Conservation (phyloP, 2,329 filamentous ascomycete species). For the Phaeosphaeria sp. region DNA sequence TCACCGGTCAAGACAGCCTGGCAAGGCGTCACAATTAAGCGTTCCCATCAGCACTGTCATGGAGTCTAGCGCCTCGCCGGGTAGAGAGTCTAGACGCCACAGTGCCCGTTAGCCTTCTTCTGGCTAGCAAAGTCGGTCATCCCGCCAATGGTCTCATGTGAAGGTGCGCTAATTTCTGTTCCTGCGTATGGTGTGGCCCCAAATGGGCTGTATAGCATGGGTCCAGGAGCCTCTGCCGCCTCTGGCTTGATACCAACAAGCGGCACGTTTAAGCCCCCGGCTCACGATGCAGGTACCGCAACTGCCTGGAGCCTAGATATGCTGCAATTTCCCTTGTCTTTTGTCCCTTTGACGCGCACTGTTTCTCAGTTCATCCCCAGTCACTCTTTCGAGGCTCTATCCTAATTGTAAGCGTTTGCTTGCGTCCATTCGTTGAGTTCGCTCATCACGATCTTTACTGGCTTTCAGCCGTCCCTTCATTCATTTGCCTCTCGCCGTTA, state of each 20-base stretch:
- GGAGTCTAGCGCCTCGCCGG: conserved; percentile 24
- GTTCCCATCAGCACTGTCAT: conserved; percentile 19
- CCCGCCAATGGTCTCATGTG: conserved; percentile 20
- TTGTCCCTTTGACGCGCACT: conserved; percentile 31
- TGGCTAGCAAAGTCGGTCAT: conserved; percentile 18
- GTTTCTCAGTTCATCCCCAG: conserved; percentile 26
- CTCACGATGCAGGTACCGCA: conserved; percentile 33
- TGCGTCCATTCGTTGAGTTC: conserved; percentile 62
- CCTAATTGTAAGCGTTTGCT: conserved; percentile 50
- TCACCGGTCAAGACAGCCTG: conserved; percentile 30
- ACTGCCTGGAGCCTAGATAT: conserved; percentile 26
- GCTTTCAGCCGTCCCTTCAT: conserved; percentile 48
- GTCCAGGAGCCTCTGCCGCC: conserved; percentile 21
- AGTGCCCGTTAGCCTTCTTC: conserved; percentile 18
- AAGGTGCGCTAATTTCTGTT: conserved; percentile 18
- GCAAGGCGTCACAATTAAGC: conserved; percentile 23
- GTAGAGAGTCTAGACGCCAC: conserved; percentile 22
- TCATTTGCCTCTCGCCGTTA: conserved; percentile 34
- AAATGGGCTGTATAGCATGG: conserved; percentile 14
- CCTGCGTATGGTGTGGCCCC: conserved; percentile 23
- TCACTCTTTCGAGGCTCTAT: conserved; percentile 39
- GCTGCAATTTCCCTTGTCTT: conserved; percentile 36
- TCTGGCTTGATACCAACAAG: conserved; percentile 33
- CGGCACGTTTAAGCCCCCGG: conserved; percentile 24
- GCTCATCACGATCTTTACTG: conserved; percentile 49